phyloP scores from a whole-genome alignment of 441 rosid species.

The Eruca vesicaria region DNA sequence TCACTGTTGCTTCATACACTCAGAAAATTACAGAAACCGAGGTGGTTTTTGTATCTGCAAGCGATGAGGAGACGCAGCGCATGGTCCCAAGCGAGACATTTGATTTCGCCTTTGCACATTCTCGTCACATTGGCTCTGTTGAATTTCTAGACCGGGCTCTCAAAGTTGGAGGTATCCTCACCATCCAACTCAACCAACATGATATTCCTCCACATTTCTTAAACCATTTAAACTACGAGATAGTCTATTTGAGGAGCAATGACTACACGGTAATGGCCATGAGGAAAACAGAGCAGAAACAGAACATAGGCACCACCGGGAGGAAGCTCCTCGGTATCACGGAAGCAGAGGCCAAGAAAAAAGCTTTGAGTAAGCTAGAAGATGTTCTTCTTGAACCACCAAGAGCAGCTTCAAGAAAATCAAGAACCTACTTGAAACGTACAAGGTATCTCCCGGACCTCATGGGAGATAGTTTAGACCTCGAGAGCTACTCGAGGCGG shows the following conservation, averaged over 20 bases:
- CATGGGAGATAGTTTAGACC: slow-evolving; percentile 57
- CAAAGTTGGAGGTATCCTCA: slow-evolving; percentile 55
- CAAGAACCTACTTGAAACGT: slow-evolving; percentile 55
- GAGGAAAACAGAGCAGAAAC: slow-evolving; percentile 41
- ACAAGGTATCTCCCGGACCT: slow-evolving; percentile 60
- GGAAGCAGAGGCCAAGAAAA: slow-evolving; percentile 43
- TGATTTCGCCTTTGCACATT: slow-evolving; percentile 44
- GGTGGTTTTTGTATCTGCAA: slow-evolving; percentile 40
- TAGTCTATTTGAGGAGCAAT: slow-evolving; percentile 47
- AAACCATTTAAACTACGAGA: slow-evolving; percentile 48
- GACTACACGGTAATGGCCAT: slow-evolving; percentile 40
- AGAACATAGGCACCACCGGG: slow-evolving; percentile 15
- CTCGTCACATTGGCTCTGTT: slow-evolving; percentile 22
- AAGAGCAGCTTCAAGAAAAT: slow-evolving; percentile 56
- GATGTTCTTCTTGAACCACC: slow-evolving; percentile 85
- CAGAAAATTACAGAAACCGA: slow-evolving; percentile 26
- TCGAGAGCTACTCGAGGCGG: slow-evolving; percentile 57
- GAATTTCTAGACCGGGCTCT: slow-evolving; percentile 61
- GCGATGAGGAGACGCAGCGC: slow-evolving; percentile 43
- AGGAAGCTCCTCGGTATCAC: slow-evolving; percentile 40
- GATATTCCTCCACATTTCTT: slow-evolving; percentile 35
- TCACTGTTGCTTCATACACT: slow-evolving; percentile 24
- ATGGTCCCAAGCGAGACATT: slow-evolving; percentile 38
- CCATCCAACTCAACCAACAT: slow-evolving; percentile 34
- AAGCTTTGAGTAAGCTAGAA: slow-evolving; percentile 62